Percentiles rank a stretch among this genome's conserved stretches.
These are phyloP conservation scores for Starmerella roubikii DNA, from an alignment of 805 yeast species.

Conservation along the genomic window DNA sequence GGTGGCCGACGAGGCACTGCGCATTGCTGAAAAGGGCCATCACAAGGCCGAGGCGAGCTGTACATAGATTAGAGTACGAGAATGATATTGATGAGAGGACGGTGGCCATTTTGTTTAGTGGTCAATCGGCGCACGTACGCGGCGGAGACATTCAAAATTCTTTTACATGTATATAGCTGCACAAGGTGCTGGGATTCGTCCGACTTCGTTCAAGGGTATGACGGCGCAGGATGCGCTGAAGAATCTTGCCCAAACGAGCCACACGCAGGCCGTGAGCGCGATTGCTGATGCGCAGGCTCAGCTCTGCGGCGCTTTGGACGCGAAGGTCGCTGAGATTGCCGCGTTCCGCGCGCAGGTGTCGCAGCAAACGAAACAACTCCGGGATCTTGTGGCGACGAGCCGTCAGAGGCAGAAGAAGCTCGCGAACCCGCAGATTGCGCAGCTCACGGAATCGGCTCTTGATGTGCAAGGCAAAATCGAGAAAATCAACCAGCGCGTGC, in stretches of 20 bases:
- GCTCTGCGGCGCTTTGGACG: conserved; percentile 19
- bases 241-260: conserved; percentile 9
- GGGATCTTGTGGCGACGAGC: conserved; percentile 6
- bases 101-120: no score
- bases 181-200: no score
- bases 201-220: not conserved
- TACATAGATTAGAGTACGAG: not conserved
- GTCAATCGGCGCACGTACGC: no score
- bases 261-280: conserved; percentile 7
- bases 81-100: no score
- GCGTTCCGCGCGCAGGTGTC: conserved; percentile 14
- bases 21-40: conserved; percentile 55
- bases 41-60: not conserved
- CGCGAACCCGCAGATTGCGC: not conserved
- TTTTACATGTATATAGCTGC: no score
- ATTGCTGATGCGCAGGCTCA: conserved; percentile 2
- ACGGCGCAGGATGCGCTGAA: conserved; percentile 10
- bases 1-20: conserved; percentile 52
- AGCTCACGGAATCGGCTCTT: not conserved
- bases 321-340: conserved; percentile 19
- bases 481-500: conserved; percentile 51
- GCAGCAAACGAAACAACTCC: conserved; percentile 10
- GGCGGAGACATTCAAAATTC: no score
- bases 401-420: conserved; percentile 1
- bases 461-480: conserved; percentile 37